Evolutionary conservation across 306 rosid genomes (phyloP).

Genomic region (Citrullus colocynthis): DNA sequence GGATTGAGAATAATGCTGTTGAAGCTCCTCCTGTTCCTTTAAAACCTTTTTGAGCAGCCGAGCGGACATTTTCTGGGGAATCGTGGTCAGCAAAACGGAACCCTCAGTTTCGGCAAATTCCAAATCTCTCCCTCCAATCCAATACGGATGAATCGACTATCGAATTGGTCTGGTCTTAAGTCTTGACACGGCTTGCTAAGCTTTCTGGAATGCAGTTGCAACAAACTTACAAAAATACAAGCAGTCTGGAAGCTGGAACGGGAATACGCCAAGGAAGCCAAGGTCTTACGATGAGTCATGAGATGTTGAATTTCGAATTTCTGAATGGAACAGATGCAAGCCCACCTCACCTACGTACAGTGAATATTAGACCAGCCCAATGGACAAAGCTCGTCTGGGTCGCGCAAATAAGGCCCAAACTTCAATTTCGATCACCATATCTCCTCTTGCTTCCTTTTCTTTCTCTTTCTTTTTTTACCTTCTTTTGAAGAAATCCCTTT

Average conservation of each 20-base stretch:
- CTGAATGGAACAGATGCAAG: neutral
- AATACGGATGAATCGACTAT: neutral
- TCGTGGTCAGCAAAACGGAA: too few species aligned
- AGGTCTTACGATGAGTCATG: too few species aligned
- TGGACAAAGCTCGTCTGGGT: neutral
- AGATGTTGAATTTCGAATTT: neutral
- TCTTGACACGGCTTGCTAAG: too few species aligned
- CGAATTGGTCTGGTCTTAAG: too few species aligned
- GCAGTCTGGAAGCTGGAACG: neutral
- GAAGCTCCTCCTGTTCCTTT: conserved; percentile 36
- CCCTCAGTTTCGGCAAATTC: neutral
- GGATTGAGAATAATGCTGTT: neutral
- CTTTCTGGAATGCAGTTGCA: neutral
- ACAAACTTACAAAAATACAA: neutral
- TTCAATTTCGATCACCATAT: neutral
- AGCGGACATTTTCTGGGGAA: conserved; percentile 43
- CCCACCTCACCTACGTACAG: neutral
- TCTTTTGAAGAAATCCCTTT: too few species aligned
- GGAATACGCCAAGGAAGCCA: too few species aligned
- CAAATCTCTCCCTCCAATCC: neutral
- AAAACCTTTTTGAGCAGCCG: conserved; percentile 60
- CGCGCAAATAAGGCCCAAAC: neutral
- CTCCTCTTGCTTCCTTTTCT: neutral
- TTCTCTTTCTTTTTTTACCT: too few species aligned
- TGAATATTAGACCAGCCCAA: neutral